These are phyloP conservation scores for Neocallimastix lanati DNA, from an alignment of 192 early-diverging fungal genomes.

Conservation along the genomic window DNA sequence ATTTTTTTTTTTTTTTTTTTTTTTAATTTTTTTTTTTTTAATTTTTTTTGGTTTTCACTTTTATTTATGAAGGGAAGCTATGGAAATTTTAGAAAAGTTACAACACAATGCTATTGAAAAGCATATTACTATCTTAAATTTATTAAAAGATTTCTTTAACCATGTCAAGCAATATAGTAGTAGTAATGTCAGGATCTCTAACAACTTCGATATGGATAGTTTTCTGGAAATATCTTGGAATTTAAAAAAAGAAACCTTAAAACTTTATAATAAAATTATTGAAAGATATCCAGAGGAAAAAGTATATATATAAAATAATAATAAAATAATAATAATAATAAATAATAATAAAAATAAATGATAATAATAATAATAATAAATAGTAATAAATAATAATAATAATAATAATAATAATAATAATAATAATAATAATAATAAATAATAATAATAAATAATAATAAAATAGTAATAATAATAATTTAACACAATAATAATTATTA, in stretches of 20 bases:
- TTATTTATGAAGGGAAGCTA: neutral
- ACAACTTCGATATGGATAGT: neutral
- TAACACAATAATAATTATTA: too few species aligned
- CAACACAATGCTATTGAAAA: neutral
- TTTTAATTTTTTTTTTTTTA: too few species aligned
- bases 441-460: too few species aligned
- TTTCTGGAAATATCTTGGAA: neutral
- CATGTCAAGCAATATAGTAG: neutral
- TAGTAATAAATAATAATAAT: too few species aligned
- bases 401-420: too few species aligned
- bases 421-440: too few species aligned
- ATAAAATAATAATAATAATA: too few species aligned
- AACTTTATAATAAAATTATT: neutral
- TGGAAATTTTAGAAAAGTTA: neutral
- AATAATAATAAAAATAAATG: too few species aligned
- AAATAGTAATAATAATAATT: too few species aligned
- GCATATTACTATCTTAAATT: neutral
- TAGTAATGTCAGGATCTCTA: neutral
- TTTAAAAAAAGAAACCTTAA: neutral
- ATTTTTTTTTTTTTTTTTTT: too few species aligned
- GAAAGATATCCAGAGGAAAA: neutral
- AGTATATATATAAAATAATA: neutral
- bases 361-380: too few species aligned
- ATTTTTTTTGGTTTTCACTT: too few species aligned
- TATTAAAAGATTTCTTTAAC: neutral